Evolutionary conservation across 495 filamentous ascomycete genomes (phyloP).

Genomic region (Thermochaetoides thermophila): DNA sequence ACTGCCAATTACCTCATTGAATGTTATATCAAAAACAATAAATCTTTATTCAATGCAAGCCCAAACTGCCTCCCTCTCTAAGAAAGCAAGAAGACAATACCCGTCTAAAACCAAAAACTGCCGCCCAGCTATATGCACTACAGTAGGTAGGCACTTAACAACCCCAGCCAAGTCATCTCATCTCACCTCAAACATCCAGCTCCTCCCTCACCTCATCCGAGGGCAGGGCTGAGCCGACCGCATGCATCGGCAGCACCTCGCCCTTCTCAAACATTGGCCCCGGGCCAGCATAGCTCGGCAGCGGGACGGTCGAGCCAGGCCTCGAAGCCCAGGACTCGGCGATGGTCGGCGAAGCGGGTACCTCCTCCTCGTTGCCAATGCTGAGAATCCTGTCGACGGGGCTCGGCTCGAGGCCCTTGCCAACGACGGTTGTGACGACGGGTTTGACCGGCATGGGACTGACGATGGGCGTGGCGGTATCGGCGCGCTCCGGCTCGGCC

Average conservation of each 20-base stretch:
- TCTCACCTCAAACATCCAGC: slow-evolving; percentile 22
- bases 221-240: slow-evolving; percentile 23
- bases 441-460: slow-evolving; percentile 30
- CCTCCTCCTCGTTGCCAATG: no score
- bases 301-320: slow-evolving; percentile 10
- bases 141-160: no score
- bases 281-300: slow-evolving; percentile 33
- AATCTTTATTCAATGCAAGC: no score
- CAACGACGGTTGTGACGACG: no score
- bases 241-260: slow-evolving; percentile 20
- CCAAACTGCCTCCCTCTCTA: no score
- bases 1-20: no score
- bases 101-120: no score
- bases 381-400: slow-evolving; percentile 19
- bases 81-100: no score
- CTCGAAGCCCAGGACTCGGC: not conserved
- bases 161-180: no score
- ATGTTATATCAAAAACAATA: no score
- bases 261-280: slow-evolving; percentile 32
- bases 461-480: slow-evolving; percentile 19
- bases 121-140: no score
- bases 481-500: no score
- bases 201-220: slow-evolving; percentile 30
- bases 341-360: not conserved
- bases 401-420: slow-evolving; percentile 13